Conservation (phyloP, 345 rosid genomes). For the Turritis glabra region DNA sequence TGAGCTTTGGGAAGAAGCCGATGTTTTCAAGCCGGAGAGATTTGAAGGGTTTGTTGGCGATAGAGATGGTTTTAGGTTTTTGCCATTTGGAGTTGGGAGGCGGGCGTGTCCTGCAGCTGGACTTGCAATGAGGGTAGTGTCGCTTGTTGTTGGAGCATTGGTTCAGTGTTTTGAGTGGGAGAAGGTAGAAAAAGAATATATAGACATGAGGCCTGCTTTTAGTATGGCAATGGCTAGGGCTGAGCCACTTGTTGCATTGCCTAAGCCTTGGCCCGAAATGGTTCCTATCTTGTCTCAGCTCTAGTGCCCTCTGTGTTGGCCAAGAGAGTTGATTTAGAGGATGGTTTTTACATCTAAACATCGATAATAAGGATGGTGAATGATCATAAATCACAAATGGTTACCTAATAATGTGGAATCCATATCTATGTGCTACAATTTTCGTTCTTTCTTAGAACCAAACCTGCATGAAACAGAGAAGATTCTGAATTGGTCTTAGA, state of each 20-base stretch:
- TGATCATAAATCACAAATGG: constrained; percentile 3
- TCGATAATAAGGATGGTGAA: background rate
- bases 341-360: background rate
- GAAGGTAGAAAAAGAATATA: constrained; percentile 38
- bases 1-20: constrained; percentile 51
- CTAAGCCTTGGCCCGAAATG: constrained; percentile 44
- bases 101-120: constrained; percentile 65
- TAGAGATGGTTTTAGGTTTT: constrained; percentile 40
- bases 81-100: constrained; percentile 73
- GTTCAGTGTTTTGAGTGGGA: constrained; percentile 68
- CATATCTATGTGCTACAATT: too few species aligned
- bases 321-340: constrained; percentile 6
- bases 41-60: constrained; percentile 42
- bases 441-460: background rate
- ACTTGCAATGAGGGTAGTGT: constrained; percentile 48
- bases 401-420: constrained; percentile 14
- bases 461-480: constrained; percentile 3
- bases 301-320: constrained; percentile 18
- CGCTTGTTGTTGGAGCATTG: constrained; percentile 51
- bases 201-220: constrained; percentile 43
- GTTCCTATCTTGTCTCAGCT: constrained; percentile 38
- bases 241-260: constrained; percentile 49
- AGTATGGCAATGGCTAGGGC: constrained; percentile 43
- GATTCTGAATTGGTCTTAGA: background rate
- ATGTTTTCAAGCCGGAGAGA: constrained; percentile 59